Evolutionary conservation across 129 eudicot genomes (phyloP).

Genomic region (Centrapalus pauciflorus): DNA sequence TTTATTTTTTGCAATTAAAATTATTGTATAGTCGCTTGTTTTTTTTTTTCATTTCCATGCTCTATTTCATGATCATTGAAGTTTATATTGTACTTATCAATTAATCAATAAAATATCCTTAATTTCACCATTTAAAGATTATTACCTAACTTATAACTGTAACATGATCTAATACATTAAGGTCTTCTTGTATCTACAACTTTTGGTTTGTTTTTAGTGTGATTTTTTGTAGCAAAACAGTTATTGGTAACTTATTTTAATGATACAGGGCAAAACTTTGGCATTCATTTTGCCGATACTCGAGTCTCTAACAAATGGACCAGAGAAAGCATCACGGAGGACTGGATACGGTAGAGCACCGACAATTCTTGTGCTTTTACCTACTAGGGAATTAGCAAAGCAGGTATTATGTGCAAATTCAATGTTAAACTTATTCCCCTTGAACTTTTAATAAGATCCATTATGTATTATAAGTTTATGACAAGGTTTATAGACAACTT

Average conservation of each 20-base stretch:
- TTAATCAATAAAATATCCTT: too few species aligned
- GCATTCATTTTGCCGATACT: constrained; percentile 82
- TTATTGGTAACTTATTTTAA: not conserved
- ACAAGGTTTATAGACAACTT: not conserved
- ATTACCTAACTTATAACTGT: not conserved
- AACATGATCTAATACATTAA: not conserved
- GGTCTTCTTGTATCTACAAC: not conserved
- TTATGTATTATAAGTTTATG: not conserved
- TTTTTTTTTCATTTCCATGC: too few species aligned
- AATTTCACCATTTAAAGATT: not conserved
- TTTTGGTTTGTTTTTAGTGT: not conserved
- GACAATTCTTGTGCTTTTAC: constrained; percentile 72
- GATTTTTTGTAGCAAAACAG: not conserved
- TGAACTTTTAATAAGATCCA: not conserved
- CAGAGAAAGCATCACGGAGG: constrained; percentile 42
- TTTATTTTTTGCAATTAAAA: too few species aligned
- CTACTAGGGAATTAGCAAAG: constrained; percentile 78
- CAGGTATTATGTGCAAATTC: constrained; percentile 45
- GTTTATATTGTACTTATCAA: too few species aligned
- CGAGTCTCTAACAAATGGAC: constrained; percentile 78
- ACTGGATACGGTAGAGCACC: constrained; percentile 83
- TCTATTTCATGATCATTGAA: too few species aligned
- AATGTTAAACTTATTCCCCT: not conserved
- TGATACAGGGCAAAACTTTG: constrained; percentile 67
- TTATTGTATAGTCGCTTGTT: too few species aligned